Conservation (phyloP, 1,139 yeast species). For the Saccharomyces hybrid region DNA sequence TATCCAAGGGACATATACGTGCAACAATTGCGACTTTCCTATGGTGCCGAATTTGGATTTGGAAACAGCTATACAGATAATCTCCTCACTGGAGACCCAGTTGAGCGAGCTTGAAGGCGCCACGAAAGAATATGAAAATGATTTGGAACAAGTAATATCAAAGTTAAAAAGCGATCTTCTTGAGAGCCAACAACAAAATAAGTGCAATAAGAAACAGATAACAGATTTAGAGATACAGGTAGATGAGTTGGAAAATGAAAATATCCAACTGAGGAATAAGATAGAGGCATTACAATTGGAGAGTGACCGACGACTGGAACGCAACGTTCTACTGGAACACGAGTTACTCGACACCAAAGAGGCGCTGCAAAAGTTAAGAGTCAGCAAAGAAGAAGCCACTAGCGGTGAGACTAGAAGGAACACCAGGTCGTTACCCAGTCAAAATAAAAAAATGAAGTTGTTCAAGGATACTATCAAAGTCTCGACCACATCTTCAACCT, state of each 20-base stretch:
- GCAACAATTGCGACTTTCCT: background rate
- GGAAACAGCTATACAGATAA: constrained; percentile 10
- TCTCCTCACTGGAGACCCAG: constrained; percentile 14
- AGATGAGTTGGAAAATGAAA: constrained; percentile 20
- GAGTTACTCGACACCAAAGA: constrained; percentile 13
- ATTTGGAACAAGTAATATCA: constrained; percentile 14
- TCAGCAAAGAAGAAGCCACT: constrained; percentile 1
- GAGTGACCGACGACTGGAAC: constrained; percentile 17
- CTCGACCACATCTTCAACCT: constrained; percentile 5
- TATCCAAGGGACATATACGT: background rate
- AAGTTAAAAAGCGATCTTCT: constrained; percentile 9
- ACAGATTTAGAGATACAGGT: constrained; percentile 11
- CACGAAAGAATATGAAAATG: constrained; percentile 17
- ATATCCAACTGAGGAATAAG: constrained; percentile 17
- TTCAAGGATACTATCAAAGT: constrained; percentile 5
- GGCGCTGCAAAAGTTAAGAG: constrained; percentile 3
- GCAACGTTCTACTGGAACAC: constrained; percentile 18
- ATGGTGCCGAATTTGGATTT: constrained; percentile 4
- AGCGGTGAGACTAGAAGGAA: constrained; percentile 2
- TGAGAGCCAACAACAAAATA: constrained; percentile 3
- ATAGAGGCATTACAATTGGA: constrained; percentile 12
- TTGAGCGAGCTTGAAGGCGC: constrained; percentile 14
- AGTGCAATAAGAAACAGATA: constrained; percentile 7
- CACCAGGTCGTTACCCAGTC: background rate
- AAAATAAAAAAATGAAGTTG: constrained; percentile 3